These are phyloP conservation scores for Cyanidium caldarium DNA, from an alignment of 23 red algal genomes.

Conservation along the genomic window DNA sequence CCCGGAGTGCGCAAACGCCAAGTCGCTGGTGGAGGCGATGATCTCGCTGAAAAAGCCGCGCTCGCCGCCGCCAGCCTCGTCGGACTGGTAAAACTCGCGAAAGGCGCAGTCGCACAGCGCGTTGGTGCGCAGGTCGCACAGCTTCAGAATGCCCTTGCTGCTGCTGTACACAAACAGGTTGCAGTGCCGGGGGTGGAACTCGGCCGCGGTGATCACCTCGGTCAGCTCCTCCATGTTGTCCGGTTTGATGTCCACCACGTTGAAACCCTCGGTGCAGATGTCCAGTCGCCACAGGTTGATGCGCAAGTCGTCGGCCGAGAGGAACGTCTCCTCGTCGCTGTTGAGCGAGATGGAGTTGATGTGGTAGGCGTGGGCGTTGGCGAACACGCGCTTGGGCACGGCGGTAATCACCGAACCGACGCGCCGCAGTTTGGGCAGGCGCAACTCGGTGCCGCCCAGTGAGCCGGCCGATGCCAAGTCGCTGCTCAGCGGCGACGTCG, in stretches of 20 bases:
- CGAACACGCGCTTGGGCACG: slow-evolving; percentile 35
- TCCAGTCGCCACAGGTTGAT: slow-evolving; percentile 86
- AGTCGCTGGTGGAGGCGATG: slow-evolving; percentile 68
- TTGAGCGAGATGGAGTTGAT: slow-evolving; percentile 88
- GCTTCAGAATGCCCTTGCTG: slow-evolving; percentile 51
- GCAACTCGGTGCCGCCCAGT: neutral
- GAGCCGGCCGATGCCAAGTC: neutral
- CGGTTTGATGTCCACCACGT: slow-evolving; percentile 88
- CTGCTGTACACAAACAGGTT: slow-evolving; percentile 65
- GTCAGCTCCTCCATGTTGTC: slow-evolving; percentile 86
- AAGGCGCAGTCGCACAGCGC: slow-evolving; percentile 52
- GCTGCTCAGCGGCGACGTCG: neutral
- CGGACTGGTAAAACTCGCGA: slow-evolving; percentile 22
- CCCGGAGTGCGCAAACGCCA: slow-evolving; percentile 54
- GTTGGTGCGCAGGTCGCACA: slow-evolving; percentile 52
- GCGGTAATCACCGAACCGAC: slow-evolving; percentile 36
- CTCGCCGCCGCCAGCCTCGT: slow-evolving; percentile 2
- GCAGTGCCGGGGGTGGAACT: slow-evolving; percentile 83
- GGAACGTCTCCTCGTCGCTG: slow-evolving; percentile 90
- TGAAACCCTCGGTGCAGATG: slow-evolving; percentile 36
- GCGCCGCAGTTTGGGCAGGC: neutral
- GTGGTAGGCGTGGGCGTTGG: slow-evolving; percentile 77
- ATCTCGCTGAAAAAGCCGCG: slow-evolving; percentile 84
- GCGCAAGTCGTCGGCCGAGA: slow-evolving; percentile 79
- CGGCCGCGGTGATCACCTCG: slow-evolving; percentile 74